These are phyloP conservation scores for Sphagnum fallax DNA, from an alignment of 228 moss, liverwort and hornwort genomes.

Conservation along the genomic window DNA sequence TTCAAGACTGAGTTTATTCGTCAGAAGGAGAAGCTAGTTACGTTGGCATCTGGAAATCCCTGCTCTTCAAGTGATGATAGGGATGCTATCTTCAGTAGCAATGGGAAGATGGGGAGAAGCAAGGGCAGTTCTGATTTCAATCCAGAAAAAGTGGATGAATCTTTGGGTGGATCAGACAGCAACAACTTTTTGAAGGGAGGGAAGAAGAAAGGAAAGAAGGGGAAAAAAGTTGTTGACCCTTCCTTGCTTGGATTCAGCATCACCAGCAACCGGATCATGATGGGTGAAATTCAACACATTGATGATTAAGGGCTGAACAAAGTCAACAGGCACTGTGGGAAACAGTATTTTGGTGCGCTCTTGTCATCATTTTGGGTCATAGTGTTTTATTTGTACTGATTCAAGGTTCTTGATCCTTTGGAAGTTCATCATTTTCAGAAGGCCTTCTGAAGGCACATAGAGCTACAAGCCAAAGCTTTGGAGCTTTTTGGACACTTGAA, in stretches of 20 bases:
- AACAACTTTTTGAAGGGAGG: slow-evolving; percentile 14
- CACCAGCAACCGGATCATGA: slow-evolving; percentile 98
- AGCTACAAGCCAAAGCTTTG: too few relatives aligned
- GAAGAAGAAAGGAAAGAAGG: slow-evolving; percentile 96
- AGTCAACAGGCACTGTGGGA: background rate
- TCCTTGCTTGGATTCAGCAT: slow-evolving; percentile 90
- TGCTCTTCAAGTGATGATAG: slow-evolving; percentile 39
- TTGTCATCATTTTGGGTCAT: background rate
- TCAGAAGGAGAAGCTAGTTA: slow-evolving; percentile 65
- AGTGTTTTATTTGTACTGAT: background rate
- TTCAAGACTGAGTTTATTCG: slow-evolving; percentile 80
- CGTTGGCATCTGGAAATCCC: slow-evolving; percentile 21
- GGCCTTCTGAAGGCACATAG: background rate
- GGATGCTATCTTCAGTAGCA: slow-evolving; percentile 22
- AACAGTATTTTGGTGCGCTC: background rate
- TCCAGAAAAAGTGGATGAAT: slow-evolving; percentile 38
- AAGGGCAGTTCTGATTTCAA: slow-evolving; percentile 36
- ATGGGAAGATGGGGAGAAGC: slow-evolving; percentile 42
- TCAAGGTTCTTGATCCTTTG: background rate
- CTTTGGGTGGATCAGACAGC: slow-evolving; percentile 27
- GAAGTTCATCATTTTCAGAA: background rate
- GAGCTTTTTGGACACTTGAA: too few relatives aligned
- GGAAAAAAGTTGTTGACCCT: slow-evolving; percentile 95
- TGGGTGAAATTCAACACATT: slow-evolving; percentile 98
- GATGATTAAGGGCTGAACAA: slow-evolving; percentile 46